These are phyloP conservation scores for Phascolomyces articulosus DNA, from an alignment of 371 early-diverging fungal genomes.

Conservation along the genomic window DNA sequence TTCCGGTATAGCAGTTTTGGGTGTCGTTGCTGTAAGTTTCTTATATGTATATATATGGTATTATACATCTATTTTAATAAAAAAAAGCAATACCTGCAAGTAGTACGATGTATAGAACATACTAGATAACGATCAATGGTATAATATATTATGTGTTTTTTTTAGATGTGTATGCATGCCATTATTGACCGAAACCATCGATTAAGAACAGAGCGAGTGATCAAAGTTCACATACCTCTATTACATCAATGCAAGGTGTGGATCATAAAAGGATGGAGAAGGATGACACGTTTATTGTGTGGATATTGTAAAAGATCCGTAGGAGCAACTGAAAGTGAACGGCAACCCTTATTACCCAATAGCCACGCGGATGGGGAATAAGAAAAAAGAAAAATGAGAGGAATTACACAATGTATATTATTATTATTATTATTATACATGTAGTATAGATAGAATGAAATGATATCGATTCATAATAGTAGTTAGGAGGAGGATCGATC, in stretches of 20 bases:
- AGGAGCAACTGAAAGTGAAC: neutral
- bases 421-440: too few relatives aligned
- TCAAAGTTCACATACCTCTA: constrained; percentile 3
- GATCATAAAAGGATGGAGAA: neutral
- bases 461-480: too few relatives aligned
- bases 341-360: constrained; percentile 4
- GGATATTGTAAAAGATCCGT: neutral
- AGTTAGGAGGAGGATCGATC: too few relatives aligned
- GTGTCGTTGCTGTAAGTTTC: constrained; percentile 54
- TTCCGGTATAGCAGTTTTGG: constrained; percentile 60
- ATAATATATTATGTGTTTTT: too few relatives aligned
- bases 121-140: too few relatives aligned
- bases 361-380: neutral
- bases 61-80: too few relatives aligned
- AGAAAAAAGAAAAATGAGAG: too few relatives aligned
- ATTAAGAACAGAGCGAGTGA: constrained; percentile 56
- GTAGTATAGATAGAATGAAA: too few relatives aligned
- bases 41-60: too few relatives aligned
- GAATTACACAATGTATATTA: too few relatives aligned
- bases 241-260: neutral
- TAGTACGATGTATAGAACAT: too few relatives aligned
- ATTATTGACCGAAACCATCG: constrained; percentile 55
- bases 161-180: constrained; percentile 49
- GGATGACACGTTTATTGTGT: neutral
- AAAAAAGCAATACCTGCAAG: too few relatives aligned